Evolutionary conservation across 441 rosid genomes (phyloP).

Genomic region (Erodium texanum): DNA sequence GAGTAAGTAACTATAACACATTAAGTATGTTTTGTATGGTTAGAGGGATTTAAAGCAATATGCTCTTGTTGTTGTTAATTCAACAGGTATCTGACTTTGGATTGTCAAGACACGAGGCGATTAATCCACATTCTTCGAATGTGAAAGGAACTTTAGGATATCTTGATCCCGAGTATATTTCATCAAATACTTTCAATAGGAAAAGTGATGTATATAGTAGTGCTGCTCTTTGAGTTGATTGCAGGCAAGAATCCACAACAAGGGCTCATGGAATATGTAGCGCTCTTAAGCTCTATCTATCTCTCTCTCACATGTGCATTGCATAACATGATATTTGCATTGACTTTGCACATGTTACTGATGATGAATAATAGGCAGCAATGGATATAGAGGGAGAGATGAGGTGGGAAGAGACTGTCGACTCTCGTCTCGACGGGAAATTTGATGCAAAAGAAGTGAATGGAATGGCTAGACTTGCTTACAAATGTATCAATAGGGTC

Average conservation of each 20-base stretch:
- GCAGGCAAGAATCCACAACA: background rate
- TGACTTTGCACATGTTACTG: background rate
- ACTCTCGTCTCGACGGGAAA: background rate
- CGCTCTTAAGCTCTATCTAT: background rate
- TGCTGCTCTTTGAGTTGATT: background rate
- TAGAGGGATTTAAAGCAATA: background rate
- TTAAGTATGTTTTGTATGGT: background rate
- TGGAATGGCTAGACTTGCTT: background rate
- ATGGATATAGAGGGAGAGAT: background rate
- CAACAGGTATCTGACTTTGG: conserved; percentile 1
- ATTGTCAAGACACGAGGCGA: conserved; percentile 1
- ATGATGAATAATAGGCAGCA: background rate
- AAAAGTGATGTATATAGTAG: background rate
- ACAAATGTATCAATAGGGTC: background rate
- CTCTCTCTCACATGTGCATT: background rate
- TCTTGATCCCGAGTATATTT: background rate
- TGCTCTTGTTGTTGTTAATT: background rate
- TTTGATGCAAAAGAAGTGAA: background rate
- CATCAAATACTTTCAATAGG: background rate
- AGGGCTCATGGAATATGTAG: conserved; percentile 2
- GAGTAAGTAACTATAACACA: background rate
- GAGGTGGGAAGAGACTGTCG: background rate
- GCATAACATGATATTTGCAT: background rate
- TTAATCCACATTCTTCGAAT: background rate
- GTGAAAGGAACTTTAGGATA: background rate